Evolutionary conservation across 805 yeast genomes (phyloP).

Genomic region (Starmerella apicola): DNA sequence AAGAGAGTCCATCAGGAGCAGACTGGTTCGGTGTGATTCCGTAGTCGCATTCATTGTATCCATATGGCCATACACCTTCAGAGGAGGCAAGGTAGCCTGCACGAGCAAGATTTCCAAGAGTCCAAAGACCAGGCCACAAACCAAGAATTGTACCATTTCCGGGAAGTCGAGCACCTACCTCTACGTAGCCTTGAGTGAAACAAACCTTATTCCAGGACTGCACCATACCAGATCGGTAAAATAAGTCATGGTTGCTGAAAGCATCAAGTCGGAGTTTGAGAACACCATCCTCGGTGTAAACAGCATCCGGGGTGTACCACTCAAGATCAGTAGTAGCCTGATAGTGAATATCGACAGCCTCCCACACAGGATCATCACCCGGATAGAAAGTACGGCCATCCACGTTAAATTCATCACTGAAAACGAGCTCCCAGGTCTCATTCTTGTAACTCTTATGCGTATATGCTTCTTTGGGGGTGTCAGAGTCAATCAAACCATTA

Average conservation of each 20-base stretch:
- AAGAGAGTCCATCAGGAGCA: conserved; percentile 77
- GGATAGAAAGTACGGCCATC: conserved; percentile 84
- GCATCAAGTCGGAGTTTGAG: conserved; percentile 66
- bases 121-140: conserved; percentile 95
- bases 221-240: conserved; percentile 81
- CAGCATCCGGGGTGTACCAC: conserved; percentile 93
- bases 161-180: conserved; percentile 66
- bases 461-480: conserved; percentile 46
- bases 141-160: conserved; percentile 69
- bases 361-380: conserved; percentile 87
- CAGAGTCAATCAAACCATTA: conserved; percentile 47
- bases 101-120: conserved; percentile 84
- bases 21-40: conserved; percentile 94
- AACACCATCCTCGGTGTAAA: conserved; percentile 62
- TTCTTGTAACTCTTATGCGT: conserved; percentile 49
- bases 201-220: conserved; percentile 90
- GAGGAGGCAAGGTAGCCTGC: conserved; percentile 82
- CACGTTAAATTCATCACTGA: conserved; percentile 81
- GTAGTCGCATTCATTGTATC: conserved; percentile 77
- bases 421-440: conserved; percentile 59
- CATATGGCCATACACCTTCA: conserved; percentile 92
- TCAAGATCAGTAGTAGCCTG: conserved; percentile 83
- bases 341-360: conserved; percentile 71
- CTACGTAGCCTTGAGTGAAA: conserved; percentile 71
- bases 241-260: conserved; percentile 60